Percentiles rank a stretch among this genome's conserved stretches.
Conservation (phyloP, 2,329 filamentous ascomycete species). For the Myotisia sp. region DNA sequence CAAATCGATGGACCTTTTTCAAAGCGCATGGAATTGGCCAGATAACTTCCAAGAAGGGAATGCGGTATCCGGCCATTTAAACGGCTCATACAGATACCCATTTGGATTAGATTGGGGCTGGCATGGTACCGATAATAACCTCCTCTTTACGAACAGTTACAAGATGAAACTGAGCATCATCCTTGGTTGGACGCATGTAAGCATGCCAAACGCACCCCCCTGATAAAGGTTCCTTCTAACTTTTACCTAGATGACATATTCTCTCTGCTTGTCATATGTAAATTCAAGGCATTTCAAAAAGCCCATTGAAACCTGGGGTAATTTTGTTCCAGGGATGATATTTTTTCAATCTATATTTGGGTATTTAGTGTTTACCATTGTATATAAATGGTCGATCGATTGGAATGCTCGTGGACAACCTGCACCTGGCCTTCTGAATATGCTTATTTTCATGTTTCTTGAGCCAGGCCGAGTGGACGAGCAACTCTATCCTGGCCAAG, state of each 20-base stretch:
- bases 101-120: constrained; percentile 93
- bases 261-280: constrained; percentile 78
- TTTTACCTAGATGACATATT: constrained; percentile 72
- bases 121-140: constrained; percentile 89
- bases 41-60: constrained; percentile 51
- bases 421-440: constrained; percentile 86
- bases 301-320: constrained; percentile 90
- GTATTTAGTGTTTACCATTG: constrained; percentile 81
- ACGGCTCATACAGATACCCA: constrained; percentile 70
- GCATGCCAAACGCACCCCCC: constrained; percentile 10
- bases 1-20: constrained; percentile 75
- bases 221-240: neutral
- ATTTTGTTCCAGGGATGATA: constrained; percentile 96
- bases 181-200: constrained; percentile 75
- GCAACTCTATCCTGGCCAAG: constrained; percentile 65
- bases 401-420: constrained; percentile 55
- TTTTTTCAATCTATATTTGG: constrained; percentile 99
- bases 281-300: constrained; percentile 92
- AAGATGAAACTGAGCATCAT: constrained; percentile 99
- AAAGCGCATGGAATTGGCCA: constrained; percentile 80
- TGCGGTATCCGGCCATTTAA: constrained; percentile 52
- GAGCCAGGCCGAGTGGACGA: constrained; percentile 58
- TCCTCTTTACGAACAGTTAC: constrained; percentile 94
- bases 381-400: constrained; percentile 94
- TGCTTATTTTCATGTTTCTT: constrained; percentile 99